A percentile compares a stretch with the other conserved stretches of the same genome.
These are phyloP conservation scores for Hebeloma cylindrosporum DNA, from an alignment of 768 basidiomycete species.

Conservation along the genomic window DNA sequence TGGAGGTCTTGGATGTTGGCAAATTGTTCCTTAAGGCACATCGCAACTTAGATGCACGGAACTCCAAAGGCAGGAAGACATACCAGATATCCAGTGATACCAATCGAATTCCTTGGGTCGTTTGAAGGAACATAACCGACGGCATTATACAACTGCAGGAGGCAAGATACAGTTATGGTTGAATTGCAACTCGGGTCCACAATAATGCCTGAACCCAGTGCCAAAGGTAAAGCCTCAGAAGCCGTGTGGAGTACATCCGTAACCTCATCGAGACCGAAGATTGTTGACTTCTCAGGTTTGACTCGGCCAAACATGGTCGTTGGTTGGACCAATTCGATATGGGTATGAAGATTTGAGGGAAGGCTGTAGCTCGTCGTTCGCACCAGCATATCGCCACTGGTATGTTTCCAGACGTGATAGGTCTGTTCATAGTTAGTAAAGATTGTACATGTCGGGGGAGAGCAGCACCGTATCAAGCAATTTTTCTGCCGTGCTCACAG, in stretches of 20 bases:
- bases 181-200: slow-evolving; percentile 50
- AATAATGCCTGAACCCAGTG: slow-evolving; percentile 30
- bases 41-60: background rate
- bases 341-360: slow-evolving; percentile 54
- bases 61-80: background rate
- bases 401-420: slow-evolving; percentile 63
- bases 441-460: background rate
- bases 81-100: slow-evolving; percentile 51
- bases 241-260: slow-evolving; percentile 11
- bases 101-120: slow-evolving; percentile 48
- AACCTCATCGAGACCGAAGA: slow-evolving; percentile 26
- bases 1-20: slow-evolving; percentile 55
- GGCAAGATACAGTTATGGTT: slow-evolving; percentile 51
- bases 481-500: slow-evolving; percentile 59
- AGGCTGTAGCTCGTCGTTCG: slow-evolving; percentile 73
- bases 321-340: slow-evolving; percentile 69
- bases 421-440: slow-evolving; percentile 36
- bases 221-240: slow-evolving; percentile 16
- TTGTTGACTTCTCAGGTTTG: slow-evolving; percentile 33
- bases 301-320: slow-evolving; percentile 60
- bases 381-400: slow-evolving; percentile 52
- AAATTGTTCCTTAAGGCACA: slow-evolving; percentile 36
- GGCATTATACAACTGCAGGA: slow-evolving; percentile 57
- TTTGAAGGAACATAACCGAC: slow-evolving; percentile 44
- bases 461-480: slow-evolving; percentile 67